A percentile compares a stretch with the other conserved stretches of the same genome.
These are phyloP conservation scores for Exserohilum turcica DNA, from an alignment of 2,329 filamentous ascomycete species.

Conservation along the genomic window DNA sequence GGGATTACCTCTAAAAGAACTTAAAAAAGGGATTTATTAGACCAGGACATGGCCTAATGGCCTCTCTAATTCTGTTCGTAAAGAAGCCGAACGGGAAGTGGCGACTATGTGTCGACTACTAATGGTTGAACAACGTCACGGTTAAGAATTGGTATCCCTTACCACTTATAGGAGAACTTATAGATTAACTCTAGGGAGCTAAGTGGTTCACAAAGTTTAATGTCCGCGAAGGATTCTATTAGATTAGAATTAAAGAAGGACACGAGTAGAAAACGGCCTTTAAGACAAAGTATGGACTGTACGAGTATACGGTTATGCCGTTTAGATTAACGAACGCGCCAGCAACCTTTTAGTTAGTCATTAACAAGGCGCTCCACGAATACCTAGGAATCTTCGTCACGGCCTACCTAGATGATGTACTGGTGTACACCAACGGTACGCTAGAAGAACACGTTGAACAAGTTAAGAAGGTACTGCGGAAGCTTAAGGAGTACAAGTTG, in stretches of 20 bases:
- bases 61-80: neutral
- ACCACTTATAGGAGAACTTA: too few species aligned
- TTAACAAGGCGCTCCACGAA: neutral
- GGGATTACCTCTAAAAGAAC: neutral
- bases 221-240: neutral
- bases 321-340: neutral
- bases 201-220: neutral
- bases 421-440: neutral
- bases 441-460: constrained; percentile 10
- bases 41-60: neutral
- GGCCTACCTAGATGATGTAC: neutral
- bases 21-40: neutral
- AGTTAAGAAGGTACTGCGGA: constrained; percentile 28
- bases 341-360: constrained; percentile 3
- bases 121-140: neutral
- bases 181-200: neutral
- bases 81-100: too few species aligned
- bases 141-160: neutral
- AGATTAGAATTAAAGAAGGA: neutral
- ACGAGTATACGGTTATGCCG: neutral
- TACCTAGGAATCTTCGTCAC: neutral
- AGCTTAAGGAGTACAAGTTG: constrained; percentile 21
- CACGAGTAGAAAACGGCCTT: neutral
- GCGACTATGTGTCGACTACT: neutral
- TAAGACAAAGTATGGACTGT: neutral